Evolutionary conservation across 768 basidiomycete species (phyloP).

Genomic region (Tremella fuciformis): DNA sequence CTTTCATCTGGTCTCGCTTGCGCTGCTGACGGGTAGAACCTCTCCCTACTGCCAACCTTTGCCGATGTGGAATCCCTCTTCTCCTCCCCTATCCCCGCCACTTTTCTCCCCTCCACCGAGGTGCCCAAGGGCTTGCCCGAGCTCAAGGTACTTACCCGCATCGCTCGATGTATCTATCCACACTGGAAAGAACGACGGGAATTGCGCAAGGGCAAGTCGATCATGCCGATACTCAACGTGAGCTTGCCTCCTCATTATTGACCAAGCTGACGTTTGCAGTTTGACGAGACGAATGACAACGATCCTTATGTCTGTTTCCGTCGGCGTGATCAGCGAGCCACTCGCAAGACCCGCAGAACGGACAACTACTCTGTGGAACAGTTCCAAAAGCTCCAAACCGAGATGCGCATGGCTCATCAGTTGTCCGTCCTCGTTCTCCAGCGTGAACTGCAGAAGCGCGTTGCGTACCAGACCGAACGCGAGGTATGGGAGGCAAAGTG

Average conservation of each 20-base stretch:
- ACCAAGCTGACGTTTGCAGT: conserved; percentile 54
- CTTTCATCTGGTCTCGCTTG: not conserved
- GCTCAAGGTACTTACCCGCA: conserved; percentile 62
- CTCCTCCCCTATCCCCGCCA: conserved; percentile 60
- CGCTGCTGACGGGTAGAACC: conserved; percentile 36
- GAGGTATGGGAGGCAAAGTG: conserved; percentile 76
- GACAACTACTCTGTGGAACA: conserved; percentile 88
- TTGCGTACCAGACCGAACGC: conserved; percentile 60
- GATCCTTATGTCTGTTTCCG: conserved; percentile 98
- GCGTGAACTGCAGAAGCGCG: conserved; percentile 75
- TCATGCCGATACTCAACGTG: conserved; percentile 86
- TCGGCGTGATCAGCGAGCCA: conserved; percentile 85
- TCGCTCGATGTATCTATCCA: conserved; percentile 73
- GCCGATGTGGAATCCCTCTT: conserved; percentile 62
- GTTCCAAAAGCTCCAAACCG: conserved; percentile 71
- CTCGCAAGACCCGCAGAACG: conserved; percentile 88
- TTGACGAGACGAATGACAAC: conserved; percentile 81
- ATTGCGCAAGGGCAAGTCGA: conserved; percentile 73
- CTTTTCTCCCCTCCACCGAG: conserved; percentile 67
- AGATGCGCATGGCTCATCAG: conserved; percentile 69
- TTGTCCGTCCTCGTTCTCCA: conserved; percentile 66
- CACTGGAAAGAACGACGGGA: conserved; percentile 85
- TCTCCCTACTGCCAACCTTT: conserved; percentile 49
- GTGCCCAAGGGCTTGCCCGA: conserved; percentile 69
- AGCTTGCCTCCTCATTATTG: conserved; percentile 41